These are phyloP conservation scores for Leccinum angustisporum DNA, from an alignment of 1,284 basidiomycete genomes.

Conservation along the genomic window DNA sequence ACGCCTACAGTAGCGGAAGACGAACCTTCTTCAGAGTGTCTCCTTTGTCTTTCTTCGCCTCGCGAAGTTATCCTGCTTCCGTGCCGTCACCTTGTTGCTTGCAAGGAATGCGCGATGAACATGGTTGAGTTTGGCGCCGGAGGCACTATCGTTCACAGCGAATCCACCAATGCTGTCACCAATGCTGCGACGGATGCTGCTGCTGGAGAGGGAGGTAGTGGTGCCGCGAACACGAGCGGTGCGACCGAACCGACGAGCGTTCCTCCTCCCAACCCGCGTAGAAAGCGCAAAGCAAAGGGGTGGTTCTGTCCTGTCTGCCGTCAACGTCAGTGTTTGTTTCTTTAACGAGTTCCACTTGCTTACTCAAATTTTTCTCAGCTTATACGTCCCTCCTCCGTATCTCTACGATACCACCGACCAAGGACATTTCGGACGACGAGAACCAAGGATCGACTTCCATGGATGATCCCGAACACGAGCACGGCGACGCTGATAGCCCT, in stretches of 20 bases:
- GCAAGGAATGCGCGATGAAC: slow-evolving; percentile 87
- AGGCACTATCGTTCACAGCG: slow-evolving; percentile 69
- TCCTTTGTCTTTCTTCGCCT: slow-evolving; percentile 82
- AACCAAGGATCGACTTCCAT: slow-evolving; percentile 38
- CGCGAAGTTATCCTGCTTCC: slow-evolving; percentile 88
- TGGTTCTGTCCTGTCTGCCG: slow-evolving; percentile 95
- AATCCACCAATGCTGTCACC: slow-evolving; percentile 38
- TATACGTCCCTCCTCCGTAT: slow-evolving; percentile 85
- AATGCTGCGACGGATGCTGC: slow-evolving; percentile 8
- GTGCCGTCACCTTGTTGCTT: slow-evolving; percentile 88
- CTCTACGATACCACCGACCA: too few species aligned
- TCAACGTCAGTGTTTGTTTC: slow-evolving; percentile 61
- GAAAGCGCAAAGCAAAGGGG: slow-evolving; percentile 89
- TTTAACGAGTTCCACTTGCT: background rate
- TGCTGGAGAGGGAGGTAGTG: slow-evolving; percentile 19
- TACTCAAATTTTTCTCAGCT: slow-evolving; percentile 44
- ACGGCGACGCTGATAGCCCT: slow-evolving; percentile 9
- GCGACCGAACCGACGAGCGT: slow-evolving; percentile 26
- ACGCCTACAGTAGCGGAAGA: slow-evolving; percentile 48
- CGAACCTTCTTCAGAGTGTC: slow-evolving; percentile 81
- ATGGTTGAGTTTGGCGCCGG: slow-evolving; percentile 96
- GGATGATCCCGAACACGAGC: slow-evolving; percentile 31
- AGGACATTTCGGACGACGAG: too few species aligned
- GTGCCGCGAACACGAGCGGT: slow-evolving; percentile 21
- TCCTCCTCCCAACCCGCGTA: slow-evolving; percentile 44